phyloP scores from a whole-genome alignment of 176 grass and related monocot species.

The Oryza punctata region DNA sequence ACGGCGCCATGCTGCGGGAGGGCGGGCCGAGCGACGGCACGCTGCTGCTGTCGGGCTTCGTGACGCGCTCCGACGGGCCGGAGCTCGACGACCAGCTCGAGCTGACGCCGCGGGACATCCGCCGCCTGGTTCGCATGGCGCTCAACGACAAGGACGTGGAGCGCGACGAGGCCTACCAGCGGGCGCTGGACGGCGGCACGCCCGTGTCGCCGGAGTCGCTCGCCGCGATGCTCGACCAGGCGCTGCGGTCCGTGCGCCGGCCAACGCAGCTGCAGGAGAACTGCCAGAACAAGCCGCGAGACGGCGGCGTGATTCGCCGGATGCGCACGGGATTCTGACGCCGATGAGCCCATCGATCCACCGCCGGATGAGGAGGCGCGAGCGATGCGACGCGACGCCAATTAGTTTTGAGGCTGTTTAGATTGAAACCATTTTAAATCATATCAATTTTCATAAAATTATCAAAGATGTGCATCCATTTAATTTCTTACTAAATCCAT shows the following conservation, averaged over 20 bases:
- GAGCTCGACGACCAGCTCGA: constrained; percentile 20
- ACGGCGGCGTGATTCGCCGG: background rate
- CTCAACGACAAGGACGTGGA: background rate
- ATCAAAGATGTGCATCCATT: too few relatives aligned
- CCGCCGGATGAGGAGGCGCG: background rate
- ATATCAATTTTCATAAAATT: too few relatives aligned
- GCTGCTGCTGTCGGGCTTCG: constrained; percentile 14
- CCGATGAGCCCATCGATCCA: background rate
- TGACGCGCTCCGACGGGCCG: constrained; percentile 18
- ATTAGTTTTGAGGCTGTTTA: too few relatives aligned
- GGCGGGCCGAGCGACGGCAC: background rate
- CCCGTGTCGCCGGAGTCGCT: background rate
- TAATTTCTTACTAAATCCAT: too few relatives aligned
- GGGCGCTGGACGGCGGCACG: background rate
- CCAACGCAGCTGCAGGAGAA: background rate
- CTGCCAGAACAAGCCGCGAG: background rate
- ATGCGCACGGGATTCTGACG: constrained; percentile 20
- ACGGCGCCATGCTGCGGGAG: background rate
- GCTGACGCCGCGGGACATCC: constrained; percentile 12
- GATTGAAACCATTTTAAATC: too few relatives aligned
- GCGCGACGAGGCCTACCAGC: constrained; percentile 35
- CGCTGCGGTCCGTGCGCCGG: background rate
- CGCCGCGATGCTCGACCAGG: constrained; percentile 24
- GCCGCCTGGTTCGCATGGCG: constrained; percentile 3
- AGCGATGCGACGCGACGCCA: background rate